Evolutionary conservation across 768 basidiomycete genomes (phyloP), one percentile per base, ranked within the genome.

Genomic region (Sporobolomyces roseus): DNA sequence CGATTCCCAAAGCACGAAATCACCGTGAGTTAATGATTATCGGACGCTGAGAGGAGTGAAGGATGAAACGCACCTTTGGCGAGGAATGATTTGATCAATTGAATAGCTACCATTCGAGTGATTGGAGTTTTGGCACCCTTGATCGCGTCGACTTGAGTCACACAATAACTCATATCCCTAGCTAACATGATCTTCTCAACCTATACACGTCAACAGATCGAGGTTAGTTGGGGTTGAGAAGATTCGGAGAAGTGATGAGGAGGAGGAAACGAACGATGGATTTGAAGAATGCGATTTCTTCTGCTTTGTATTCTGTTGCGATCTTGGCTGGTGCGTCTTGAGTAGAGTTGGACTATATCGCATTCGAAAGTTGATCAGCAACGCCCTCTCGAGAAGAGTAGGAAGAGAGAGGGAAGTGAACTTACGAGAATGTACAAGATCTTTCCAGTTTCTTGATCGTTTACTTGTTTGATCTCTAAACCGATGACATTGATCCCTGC

Each of bases 131-230:
- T 87, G 6, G 79, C 84, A 78, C 90, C 87, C 52, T 89, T 85
- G 48, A 91, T 80, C 1, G 90, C 90, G 3, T 85, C 86, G 30
- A 89, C 79, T 7, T 89, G 90, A 0, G 88, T 87, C 16, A 91
- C 83, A 23, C 87, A 91, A 77, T 83, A 94, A 0, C 87, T 80
- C 75, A 87, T 85, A 48, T 83, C 82, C 9, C 89, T 85, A 10
- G 91, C 89, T 23, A 87, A 81, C 84, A 93, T 88, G 74, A 94
- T 92, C 79, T 88, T 87, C 75, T 92, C 89, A 46, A 93, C 83
- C 91, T 93, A 73, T 7, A 29, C 27, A 16, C 12, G 21, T 35
- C 10, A 33, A 19, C 35, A 29, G 50, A 29, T 25, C 25, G 61
- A 61, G 43, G 38, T 23, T 61, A 33, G n/a, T 3, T 46, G 14